A percentile compares a stretch with the other conserved stretches of the same genome.
Conservation (phyloP, 2,329 filamentous ascomycete genomes). For the Claviceps sp. region DNA sequence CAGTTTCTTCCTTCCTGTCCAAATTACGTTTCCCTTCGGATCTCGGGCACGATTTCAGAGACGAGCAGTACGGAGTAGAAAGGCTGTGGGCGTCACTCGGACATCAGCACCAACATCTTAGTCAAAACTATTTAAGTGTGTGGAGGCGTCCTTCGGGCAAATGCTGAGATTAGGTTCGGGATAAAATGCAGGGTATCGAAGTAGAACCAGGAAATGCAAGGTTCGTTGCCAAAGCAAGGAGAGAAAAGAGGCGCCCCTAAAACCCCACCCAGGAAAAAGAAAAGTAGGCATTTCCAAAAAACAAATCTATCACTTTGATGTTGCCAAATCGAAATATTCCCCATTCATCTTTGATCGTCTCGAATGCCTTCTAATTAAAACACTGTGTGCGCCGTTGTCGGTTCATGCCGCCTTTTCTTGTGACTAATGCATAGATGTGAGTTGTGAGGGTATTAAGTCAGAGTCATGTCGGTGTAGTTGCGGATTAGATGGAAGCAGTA, state of each 20-base stretch:
- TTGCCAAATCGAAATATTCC: background rate
- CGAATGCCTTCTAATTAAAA: background rate
- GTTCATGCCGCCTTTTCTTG: background rate
- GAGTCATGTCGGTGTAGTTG: background rate
- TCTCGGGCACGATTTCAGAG: background rate
- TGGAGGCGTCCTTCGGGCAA: background rate
- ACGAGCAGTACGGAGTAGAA: background rate
- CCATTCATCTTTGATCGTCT: background rate
- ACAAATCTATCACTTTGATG: background rate
- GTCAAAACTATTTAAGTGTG: background rate
- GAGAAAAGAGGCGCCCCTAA: too few relatives aligned
- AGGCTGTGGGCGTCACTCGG: background rate
- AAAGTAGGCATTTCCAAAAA: background rate
- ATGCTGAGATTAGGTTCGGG: background rate
- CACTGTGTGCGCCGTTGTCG: background rate
- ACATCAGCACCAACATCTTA: background rate
- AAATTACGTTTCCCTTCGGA: background rate
- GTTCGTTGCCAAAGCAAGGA: too few relatives aligned
- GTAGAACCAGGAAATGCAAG: slow-evolving; percentile 3
- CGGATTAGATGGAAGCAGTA: slow-evolving; percentile 5
- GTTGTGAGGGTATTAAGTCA: too few relatives aligned
- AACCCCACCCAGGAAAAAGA: background rate
- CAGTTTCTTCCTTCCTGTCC: background rate
- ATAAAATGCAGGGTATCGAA: slow-evolving; percentile 13
- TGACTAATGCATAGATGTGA: background rate